Conservation (phyloP, 2,329 filamentous ascomycete species). For the Coleophoma eucalyptorum region DNA sequence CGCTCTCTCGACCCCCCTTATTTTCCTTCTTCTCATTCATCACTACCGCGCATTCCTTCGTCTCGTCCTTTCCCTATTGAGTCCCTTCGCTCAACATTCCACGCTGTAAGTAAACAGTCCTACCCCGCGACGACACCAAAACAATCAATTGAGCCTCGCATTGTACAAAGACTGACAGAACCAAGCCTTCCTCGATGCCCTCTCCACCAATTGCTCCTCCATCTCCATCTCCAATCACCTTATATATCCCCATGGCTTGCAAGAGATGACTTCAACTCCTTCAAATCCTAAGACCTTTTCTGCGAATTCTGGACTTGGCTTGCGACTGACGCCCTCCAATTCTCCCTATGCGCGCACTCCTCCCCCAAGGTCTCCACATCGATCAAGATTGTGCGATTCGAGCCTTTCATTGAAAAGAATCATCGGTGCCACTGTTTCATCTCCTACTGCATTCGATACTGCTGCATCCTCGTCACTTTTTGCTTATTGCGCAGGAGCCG, state of each 20-base stretch:
- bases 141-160: no score
- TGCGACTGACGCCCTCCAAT: slow-evolving; percentile 72
- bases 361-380: slow-evolving; percentile 54
- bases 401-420: slow-evolving; percentile 76
- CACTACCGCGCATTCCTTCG: no score
- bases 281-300: slow-evolving; percentile 24
- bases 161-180: no score
- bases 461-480: slow-evolving; percentile 68
- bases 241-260: slow-evolving; percentile 21
- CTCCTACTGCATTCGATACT: slow-evolving; percentile 82
- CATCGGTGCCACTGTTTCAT: slow-evolving; percentile 84
- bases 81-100: no score
- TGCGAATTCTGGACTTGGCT: slow-evolving; percentile 27
- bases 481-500: slow-evolving; percentile 88
- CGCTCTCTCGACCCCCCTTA: no score
- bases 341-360: slow-evolving; percentile 65
- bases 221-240: neutral
- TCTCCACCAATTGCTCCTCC: neutral
- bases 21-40: no score
- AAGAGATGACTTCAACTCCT: slow-evolving; percentile 27
- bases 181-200: neutral
- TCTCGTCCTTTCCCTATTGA: no score
- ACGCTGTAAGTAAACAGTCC: no score
- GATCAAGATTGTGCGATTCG: slow-evolving; percentile 46
- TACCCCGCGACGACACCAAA: no score